Base-by-base conservation (phyloP, 345 rosid genomes). In the Melaleuca quinquenervia region DNA sequence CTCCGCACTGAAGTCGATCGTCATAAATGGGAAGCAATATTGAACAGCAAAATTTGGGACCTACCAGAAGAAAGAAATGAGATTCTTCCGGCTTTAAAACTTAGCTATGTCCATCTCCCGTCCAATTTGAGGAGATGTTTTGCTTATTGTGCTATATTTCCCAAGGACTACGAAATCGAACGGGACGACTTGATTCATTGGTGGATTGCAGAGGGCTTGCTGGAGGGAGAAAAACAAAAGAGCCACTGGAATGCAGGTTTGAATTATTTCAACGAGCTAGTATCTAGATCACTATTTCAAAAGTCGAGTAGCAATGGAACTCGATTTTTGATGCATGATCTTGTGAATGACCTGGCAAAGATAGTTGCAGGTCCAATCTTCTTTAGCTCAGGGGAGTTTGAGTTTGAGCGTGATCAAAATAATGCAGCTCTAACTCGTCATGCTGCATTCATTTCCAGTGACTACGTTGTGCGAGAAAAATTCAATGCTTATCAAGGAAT, bases 391-490 rank as follows among this genome's bases (percentile, higher is more conserved):
- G 5, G 9, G 1, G 10, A 62, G 0, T 14, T 0, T 41, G 41
- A 41, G 4, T 41, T 41, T 14, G 11, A 62, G 0, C 1, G 5
- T 27, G 2, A 3, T 62, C 36, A 62, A 27, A 6, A 27, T 29
- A 62, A 7, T 62, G 41, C 75, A 62, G 14, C 1, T 27, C 7
- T 29, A 1, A 1, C 75, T 62, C 20, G 75, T 62, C 10, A 62
- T 7, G 41, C 41, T 20, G 14, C 75, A 62, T 29, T 62, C 75
- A 62, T 14, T 12, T 1, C 2, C 0, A 60, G 1, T 0, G 0
- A 0, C 0, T 0, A 0, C 5, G 14, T 13, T 60, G 9, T 3
- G 0, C 0, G 0, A 11, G 1, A 27, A 60, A 50, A 1, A 82
- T 22, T 82, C 12, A 32, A 48, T 8, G 44, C 50, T 11, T 50